phyloP scores from a whole-genome alignment of 2,329 filamentous ascomycete genomes.

The Corinectria fuckeliana region DNA sequence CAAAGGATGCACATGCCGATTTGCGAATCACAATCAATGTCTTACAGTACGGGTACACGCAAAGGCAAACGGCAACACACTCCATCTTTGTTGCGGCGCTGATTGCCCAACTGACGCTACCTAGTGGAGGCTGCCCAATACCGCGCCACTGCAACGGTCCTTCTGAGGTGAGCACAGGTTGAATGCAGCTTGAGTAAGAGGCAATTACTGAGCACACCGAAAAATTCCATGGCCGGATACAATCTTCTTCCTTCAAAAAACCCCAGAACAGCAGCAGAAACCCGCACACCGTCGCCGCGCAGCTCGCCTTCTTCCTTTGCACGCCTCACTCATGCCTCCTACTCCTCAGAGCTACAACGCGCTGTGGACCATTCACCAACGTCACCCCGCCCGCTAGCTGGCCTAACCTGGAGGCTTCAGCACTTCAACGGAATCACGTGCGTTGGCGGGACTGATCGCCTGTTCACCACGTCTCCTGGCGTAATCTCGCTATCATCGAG shows the following conservation, averaged over 20 bases:
- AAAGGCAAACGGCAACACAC: too few species aligned
- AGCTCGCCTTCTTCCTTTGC: background rate
- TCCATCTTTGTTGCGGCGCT: too few species aligned
- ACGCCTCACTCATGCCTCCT: background rate
- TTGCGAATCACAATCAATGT: too few species aligned
- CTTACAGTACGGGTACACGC: too few species aligned
- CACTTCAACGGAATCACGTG: constrained; percentile 35
- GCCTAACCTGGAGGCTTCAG: constrained; percentile 17
- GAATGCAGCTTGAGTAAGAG: background rate
- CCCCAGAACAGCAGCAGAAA: background rate
- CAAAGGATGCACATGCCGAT: too few species aligned
- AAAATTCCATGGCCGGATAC: too few species aligned
- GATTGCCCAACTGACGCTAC: background rate
- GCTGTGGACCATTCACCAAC: constrained; percentile 5
- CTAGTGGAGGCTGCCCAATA: background rate
- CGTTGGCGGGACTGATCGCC: constrained; percentile 34
- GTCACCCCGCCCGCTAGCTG: constrained; percentile 24
- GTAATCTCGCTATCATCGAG: constrained; percentile 34
- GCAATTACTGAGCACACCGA: background rate
- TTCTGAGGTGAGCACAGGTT: background rate
- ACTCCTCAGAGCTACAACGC: background rate
- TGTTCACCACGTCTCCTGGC: constrained; percentile 31
- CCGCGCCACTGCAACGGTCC: background rate
- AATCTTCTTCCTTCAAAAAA: background rate
- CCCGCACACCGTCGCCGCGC: background rate